These are phyloP conservation scores for Geranomyces michiganensis DNA, from an alignment of 192 early-diverging fungal genomes.

Conservation along the genomic window DNA sequence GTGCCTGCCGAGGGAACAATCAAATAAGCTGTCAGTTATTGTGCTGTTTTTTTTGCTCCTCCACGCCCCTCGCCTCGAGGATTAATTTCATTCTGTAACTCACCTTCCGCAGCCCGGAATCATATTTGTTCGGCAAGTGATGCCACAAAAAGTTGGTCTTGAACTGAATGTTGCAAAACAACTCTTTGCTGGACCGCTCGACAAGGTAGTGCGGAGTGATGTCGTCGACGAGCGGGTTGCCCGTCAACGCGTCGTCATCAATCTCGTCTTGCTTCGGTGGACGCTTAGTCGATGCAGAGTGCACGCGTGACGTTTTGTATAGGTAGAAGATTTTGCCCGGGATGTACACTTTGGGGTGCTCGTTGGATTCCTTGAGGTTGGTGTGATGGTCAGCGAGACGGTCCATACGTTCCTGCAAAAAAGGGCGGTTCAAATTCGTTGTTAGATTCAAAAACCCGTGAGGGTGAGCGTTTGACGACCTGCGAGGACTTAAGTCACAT, in stretches of 20 bases:
- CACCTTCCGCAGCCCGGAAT: constrained; percentile 33
- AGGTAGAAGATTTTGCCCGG: constrained; percentile 42
- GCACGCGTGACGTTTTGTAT: constrained; percentile 44
- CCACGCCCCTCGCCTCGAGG: background rate
- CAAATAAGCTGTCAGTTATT: background rate
- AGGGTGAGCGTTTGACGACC: too few species aligned
- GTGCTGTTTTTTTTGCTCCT: too few species aligned
- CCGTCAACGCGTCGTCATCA: constrained; percentile 23
- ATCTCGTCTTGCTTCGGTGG: constrained; percentile 18
- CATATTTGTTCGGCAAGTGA: constrained; percentile 47
- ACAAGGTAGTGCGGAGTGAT: constrained; percentile 42
- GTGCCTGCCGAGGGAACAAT: background rate
- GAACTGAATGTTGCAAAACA: constrained; percentile 41
- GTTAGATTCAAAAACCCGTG: too few species aligned
- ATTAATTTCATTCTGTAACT: background rate
- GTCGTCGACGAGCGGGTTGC: constrained; percentile 41
- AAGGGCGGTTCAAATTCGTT: background rate
- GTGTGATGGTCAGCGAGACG: constrained; percentile 28
- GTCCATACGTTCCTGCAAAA: constrained; percentile 27
- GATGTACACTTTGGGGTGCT: constrained; percentile 43
- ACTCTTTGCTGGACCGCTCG: constrained; percentile 32
- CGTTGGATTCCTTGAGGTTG: constrained; percentile 32
- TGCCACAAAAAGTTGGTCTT: constrained; percentile 41
- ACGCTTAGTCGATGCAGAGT: constrained; percentile 20
- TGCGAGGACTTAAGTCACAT: background rate